Evolutionary conservation across 345 rosid species (phyloP).

Genomic region (Salix purpurea): DNA sequence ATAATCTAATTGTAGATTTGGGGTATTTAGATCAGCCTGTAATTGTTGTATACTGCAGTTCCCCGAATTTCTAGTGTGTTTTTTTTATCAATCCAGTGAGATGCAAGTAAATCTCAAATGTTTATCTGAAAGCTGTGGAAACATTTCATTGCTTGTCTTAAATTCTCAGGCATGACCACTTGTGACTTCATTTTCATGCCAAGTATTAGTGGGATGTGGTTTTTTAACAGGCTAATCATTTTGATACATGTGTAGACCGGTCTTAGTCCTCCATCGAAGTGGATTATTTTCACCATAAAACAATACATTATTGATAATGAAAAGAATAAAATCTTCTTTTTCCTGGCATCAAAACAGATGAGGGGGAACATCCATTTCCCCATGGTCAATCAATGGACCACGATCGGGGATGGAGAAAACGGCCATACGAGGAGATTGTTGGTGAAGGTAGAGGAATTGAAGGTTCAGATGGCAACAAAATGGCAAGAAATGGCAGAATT

Average conservation of each 20-base stretch:
- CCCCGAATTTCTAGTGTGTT: conserved; percentile 11
- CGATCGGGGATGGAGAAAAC: conserved; percentile 35
- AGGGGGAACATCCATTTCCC: conserved; percentile 27
- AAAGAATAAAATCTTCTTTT: conserved; percentile 15
- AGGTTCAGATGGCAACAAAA: conserved; percentile 31
- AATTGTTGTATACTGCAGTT: conserved; percentile 21
- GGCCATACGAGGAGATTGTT: conserved; percentile 26
- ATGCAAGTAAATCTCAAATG: neutral
- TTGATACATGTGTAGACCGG: neutral
- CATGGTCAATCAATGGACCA: conserved; percentile 32
- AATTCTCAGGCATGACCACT: neutral
- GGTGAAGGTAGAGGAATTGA: conserved; percentile 25
- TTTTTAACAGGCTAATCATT: neutral
- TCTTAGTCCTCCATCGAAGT: neutral
- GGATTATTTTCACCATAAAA: neutral
- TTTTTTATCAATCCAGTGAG: neutral
- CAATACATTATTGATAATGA: conserved; percentile 11
- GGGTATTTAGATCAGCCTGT: conserved; percentile 25
- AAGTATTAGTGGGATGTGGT: neutral
- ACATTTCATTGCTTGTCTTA: neutral
- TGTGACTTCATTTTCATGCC: neutral
- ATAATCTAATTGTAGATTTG: conserved; percentile 26
- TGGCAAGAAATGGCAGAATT: conserved; percentile 16
- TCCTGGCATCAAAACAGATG: conserved; percentile 39
- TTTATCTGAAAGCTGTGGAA: neutral